phyloP scores from a whole-genome alignment of 208 protist genomes.

The Strigomonas culicis region DNA sequence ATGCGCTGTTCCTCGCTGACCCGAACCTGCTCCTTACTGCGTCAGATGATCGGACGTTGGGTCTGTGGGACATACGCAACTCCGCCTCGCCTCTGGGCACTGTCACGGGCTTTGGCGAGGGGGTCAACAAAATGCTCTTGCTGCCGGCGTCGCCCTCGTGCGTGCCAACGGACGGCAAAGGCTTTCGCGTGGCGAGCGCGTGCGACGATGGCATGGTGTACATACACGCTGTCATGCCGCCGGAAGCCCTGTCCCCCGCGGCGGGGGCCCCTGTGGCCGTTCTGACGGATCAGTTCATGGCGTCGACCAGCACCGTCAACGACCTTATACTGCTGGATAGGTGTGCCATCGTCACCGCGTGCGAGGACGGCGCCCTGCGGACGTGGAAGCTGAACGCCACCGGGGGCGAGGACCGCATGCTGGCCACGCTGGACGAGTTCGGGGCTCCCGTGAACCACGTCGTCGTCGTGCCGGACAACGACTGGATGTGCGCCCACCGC shows the following conservation, averaged over 20 bases:
- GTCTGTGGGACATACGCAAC: constrained; percentile 63
- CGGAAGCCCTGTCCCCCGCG: constrained; percentile 1
- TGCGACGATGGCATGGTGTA: constrained; percentile 86
- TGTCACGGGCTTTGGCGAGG: constrained; percentile 61
- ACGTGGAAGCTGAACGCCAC: constrained; percentile 38
- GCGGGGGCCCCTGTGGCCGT: constrained; percentile 11
- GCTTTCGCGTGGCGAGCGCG: constrained; percentile 46
- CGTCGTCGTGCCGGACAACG: constrained; percentile 31
- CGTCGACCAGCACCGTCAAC: constrained; percentile 70
- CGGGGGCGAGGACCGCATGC: constrained; percentile 49
- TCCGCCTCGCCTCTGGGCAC: constrained; percentile 30
- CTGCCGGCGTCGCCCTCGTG: constrained; percentile 10
- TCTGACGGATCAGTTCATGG: constrained; percentile 69
- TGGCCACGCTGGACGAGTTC: constrained; percentile 77
- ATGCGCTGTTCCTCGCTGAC: constrained; percentile 58
- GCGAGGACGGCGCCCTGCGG: constrained; percentile 74
- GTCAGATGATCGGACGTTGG: constrained; percentile 75
- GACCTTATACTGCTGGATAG: constrained; percentile 55
- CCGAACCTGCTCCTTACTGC: constrained; percentile 46
- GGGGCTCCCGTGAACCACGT: constrained; percentile 83
- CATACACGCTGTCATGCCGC: constrained; percentile 41
- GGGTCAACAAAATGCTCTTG: constrained; percentile 79
- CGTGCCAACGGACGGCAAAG: not conserved
- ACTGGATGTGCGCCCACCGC: not conserved
- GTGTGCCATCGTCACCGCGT: constrained; percentile 56